These are phyloP conservation scores for Emydomyces testavorans DNA, from an alignment of 2,329 filamentous ascomycete genomes.

Conservation along the genomic window DNA sequence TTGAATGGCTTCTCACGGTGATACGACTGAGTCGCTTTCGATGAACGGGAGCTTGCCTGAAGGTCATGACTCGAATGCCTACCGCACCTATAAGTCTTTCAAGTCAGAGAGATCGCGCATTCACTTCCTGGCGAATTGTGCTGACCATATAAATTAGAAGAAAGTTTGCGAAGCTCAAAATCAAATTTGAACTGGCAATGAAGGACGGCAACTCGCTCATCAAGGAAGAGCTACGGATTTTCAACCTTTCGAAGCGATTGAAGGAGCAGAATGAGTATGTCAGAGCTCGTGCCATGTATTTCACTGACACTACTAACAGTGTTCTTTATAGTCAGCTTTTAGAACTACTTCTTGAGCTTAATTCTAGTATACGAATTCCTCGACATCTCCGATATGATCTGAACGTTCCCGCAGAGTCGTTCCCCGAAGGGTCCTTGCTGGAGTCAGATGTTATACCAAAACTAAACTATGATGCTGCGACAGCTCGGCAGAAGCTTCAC, in stretches of 20 bases:
- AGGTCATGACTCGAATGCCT: constrained; percentile 30
- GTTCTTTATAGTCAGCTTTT: constrained; percentile 63
- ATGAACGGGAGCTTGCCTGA: constrained; percentile 26
- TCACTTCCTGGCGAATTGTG: not conserved
- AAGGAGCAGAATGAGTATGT: constrained; percentile 86
- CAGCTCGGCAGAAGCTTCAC: constrained; percentile 28
- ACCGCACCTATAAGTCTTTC: constrained; percentile 53
- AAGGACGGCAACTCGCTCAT: constrained; percentile 55
- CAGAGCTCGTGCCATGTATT: not conserved
- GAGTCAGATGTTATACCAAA: constrained; percentile 30
- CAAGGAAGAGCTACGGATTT: constrained; percentile 68
- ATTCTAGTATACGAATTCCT: constrained; percentile 68
- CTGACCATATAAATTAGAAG: constrained; percentile 39
- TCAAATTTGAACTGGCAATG: constrained; percentile 68
- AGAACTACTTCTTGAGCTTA: constrained; percentile 80
- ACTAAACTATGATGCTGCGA: constrained; percentile 24
- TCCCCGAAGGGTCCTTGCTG: constrained; percentile 33
- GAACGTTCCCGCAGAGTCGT: constrained; percentile 33
- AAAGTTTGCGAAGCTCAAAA: constrained; percentile 83
- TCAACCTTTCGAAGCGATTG: constrained; percentile 68
- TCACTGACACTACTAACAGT: constrained; percentile 11
- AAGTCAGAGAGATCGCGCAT: constrained; percentile 38
- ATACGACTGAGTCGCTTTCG: constrained; percentile 22
- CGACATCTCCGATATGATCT: constrained; percentile 64
- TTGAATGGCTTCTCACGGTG: constrained; percentile 24